Percentiles rank a stretch among this genome's conserved stretches.
These are phyloP conservation scores for Lentinus tigrinus DNA, from an alignment of 768 basidiomycete species.

Conservation along the genomic window DNA sequence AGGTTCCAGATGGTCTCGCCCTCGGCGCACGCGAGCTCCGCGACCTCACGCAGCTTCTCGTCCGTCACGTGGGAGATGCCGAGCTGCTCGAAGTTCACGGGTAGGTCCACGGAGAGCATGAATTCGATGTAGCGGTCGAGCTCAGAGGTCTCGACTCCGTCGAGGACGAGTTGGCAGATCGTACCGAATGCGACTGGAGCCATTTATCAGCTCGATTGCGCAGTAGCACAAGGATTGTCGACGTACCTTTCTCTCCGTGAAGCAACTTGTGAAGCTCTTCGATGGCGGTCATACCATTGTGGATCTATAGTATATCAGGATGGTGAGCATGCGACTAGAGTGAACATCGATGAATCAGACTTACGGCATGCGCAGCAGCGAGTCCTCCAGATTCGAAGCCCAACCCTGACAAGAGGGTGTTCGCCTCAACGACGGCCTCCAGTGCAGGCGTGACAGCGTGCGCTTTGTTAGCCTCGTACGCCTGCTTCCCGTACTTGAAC, in stretches of 20 bases:
- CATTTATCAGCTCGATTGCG: background rate
- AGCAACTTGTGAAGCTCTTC: slow-evolving; percentile 27
- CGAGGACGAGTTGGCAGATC: slow-evolving; percentile 29
- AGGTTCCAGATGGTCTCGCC: slow-evolving; percentile 34
- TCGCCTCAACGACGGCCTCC: slow-evolving; percentile 33
- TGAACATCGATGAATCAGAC: background rate
- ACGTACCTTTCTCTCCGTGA: slow-evolving; percentile 31
- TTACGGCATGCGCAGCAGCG: slow-evolving; percentile 32
- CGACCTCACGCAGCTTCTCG: slow-evolving; percentile 28
- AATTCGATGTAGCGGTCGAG: slow-evolving; percentile 30
- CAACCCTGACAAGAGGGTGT: slow-evolving; percentile 30
- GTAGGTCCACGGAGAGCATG: slow-evolving; percentile 31
- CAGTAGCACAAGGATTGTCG: background rate
- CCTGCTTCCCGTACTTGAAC: slow-evolving; percentile 31
- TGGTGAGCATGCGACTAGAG: background rate
- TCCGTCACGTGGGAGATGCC: slow-evolving; percentile 30
- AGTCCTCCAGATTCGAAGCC: slow-evolving; percentile 33
- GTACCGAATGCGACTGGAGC: slow-evolving; percentile 30
- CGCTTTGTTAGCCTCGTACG: slow-evolving; percentile 31
- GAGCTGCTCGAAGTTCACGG: slow-evolving; percentile 28
- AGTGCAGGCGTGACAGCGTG: slow-evolving; percentile 29
- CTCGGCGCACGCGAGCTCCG: slow-evolving; percentile 25
- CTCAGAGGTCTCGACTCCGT: slow-evolving; percentile 22
- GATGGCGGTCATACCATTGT: slow-evolving; percentile 32
- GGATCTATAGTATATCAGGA: slow-evolving; percentile 25